Evolutionary conservation across 306 rosid species (phyloP).

Genomic region (Psophocarpus tetragonolobus): DNA sequence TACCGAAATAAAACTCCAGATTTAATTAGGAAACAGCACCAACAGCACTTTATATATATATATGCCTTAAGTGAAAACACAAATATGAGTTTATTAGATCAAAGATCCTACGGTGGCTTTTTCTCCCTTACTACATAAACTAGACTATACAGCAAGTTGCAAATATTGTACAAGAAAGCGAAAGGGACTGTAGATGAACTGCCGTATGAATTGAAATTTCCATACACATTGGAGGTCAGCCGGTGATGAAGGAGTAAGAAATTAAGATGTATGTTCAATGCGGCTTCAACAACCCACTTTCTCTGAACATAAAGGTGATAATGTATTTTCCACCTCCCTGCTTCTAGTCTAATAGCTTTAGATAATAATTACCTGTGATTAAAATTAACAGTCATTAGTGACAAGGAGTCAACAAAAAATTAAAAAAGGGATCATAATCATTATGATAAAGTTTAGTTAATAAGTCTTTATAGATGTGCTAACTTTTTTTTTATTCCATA

Average conservation of each 20-base stretch:
- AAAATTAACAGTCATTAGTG: conserved; percentile 7
- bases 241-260: conserved; percentile 31
- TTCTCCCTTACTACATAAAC: conserved; percentile 45
- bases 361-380: conserved; percentile 52
- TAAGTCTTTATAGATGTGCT: no score
- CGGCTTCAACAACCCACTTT: conserved; percentile 43
- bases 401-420: background rate
- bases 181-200: conserved; percentile 36
- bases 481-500: no score
- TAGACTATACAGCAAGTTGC: conserved; percentile 58
- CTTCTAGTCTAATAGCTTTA: conserved; percentile 35
- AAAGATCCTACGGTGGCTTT: conserved; percentile 47
- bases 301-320: conserved; percentile 32
- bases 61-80: conserved; percentile 41
- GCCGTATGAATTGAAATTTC: conserved; percentile 48
- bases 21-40: no score
- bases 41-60: no score
- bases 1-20: no score
- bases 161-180: conserved; percentile 46
- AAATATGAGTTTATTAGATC: conserved; percentile 56
- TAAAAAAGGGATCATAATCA: background rate
- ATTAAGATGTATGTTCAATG: conserved; percentile 33
- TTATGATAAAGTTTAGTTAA: no score
- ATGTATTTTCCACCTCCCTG: conserved; percentile 36
- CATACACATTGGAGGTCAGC: conserved; percentile 45